Percentiles rank a stretch among this genome's conserved stretches.
Conservation (phyloP, 2,329 filamentous ascomycete species). For the Bipolaris bicolor region DNA sequence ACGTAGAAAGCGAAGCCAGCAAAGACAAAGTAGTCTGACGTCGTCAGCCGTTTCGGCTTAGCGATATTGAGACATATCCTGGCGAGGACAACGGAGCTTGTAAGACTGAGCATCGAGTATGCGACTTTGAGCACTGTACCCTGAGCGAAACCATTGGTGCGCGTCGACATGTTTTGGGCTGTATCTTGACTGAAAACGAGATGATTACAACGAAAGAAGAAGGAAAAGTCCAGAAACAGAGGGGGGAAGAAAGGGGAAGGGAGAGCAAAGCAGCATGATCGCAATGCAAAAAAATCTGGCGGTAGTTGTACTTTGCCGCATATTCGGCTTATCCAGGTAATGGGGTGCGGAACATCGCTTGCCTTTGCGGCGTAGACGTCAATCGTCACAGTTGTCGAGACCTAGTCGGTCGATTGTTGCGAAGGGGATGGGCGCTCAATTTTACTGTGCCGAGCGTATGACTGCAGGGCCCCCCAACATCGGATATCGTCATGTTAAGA, state of each 20-base stretch:
- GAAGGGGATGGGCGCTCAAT: not conserved
- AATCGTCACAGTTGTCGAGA: not conserved
- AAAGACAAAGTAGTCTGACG: conserved; percentile 26
- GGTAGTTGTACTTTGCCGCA: not conserved
- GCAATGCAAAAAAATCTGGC: not conserved
- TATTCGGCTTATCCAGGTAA: not conserved
- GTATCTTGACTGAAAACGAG: too few species aligned
- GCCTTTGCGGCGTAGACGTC: conserved; percentile 1
- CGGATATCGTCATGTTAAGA: not conserved
- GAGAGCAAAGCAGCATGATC: not conserved
- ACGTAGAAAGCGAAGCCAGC: conserved; percentile 37
- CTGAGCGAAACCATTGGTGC: conserved; percentile 19
- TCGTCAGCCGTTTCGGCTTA: conserved; percentile 7
- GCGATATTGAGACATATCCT: conserved; percentile 15
- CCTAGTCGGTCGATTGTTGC: not conserved
- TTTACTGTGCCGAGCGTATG: not conserved
- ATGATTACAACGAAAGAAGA: too few species aligned
- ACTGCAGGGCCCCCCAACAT: not conserved
- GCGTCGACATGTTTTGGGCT: conserved; percentile 6
- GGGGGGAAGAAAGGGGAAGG: too few species aligned
- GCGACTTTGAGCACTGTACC: conserved; percentile 20
- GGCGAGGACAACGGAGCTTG: conserved; percentile 18
- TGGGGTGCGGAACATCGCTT: not conserved
- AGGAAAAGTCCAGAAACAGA: too few species aligned
- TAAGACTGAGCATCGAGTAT: conserved; percentile 20